Base-by-base conservation (phyloP, 1,139 yeast species). In the Lizanozyma gosingica region DNA sequence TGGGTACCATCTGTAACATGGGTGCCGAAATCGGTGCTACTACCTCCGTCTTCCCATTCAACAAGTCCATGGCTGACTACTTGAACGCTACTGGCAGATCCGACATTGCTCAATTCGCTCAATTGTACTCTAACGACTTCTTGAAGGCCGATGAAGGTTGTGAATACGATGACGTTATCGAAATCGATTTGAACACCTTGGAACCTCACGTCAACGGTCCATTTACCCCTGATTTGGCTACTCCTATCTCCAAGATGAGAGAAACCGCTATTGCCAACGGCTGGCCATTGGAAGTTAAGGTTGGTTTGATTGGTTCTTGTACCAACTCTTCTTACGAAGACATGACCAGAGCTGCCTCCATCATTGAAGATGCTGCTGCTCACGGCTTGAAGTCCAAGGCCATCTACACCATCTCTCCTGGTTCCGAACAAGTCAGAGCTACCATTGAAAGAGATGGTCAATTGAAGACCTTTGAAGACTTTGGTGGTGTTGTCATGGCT, bases 21-120 rank as follows among this genome's bases (percentile, higher is more conserved):
- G 98, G 98, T 80, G 98, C 98, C 54, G 98, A 90, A 73, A 87
- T 90, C 56, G 98, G 98, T 76, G 98, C 97, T 48, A 90, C 98
- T 52, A 92, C 98, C 47, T 92, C 97, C 41, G 90, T 85, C 51
- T 92, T 92, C 95, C 98, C 98, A 68, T 88, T 73, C 82, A 87
- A 87, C 76, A 71, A 80, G 55, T 81, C 95, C 50, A 87, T 87
- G 95, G 80, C 71, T 62, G 85, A 83, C 51, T 92, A 86, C 75
- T 78, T 92, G 68, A 69, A 78, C 53, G 95, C 96, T 45, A 92
- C 98, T 51, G 80, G 80, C 55, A 83, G 98, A 74, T 70, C 78
- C 44, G 70, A 80, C 61, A 85, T 92, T 62, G 86, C 94, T 50
- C 82, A 84, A 49, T 83, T 83, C 52, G 96, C 95, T 55, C 63